These are phyloP conservation scores for Cymodocea nodosa DNA, from an alignment of 116 monocot species.

Conservation along the genomic window DNA sequence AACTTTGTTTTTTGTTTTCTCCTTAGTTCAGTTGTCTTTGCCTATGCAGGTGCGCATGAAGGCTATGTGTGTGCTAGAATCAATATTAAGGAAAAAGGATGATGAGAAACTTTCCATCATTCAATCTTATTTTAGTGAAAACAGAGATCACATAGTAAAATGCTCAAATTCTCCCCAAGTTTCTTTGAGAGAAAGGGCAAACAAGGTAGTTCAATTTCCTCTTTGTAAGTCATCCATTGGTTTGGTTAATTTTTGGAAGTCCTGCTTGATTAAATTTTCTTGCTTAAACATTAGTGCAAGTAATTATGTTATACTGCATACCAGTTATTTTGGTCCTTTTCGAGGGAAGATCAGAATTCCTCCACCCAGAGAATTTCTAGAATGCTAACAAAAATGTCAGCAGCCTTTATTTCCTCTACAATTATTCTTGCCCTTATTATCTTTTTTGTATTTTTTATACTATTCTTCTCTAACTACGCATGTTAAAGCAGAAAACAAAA, in stretches of 20 bases:
- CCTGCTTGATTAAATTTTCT: too few relatives aligned
- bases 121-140: slow-evolving; percentile 84
- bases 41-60: slow-evolving; percentile 88
- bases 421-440: neutral
- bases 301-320: too few relatives aligned
- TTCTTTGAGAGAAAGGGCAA: slow-evolving; percentile 78
- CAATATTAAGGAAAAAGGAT: slow-evolving; percentile 71
- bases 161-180: slow-evolving; percentile 81
- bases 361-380: neutral
- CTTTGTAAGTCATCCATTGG: neutral
- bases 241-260: neutral
- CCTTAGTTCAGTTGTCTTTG: slow-evolving; percentile 1
- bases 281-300: too few relatives aligned
- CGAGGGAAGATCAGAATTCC: neutral
- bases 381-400: neutral
- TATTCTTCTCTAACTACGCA: neutral
- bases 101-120: slow-evolving; percentile 52
- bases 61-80: slow-evolving; percentile 85
- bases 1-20: neutral
- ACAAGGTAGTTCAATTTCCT: slow-evolving; percentile 33
- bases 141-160: slow-evolving; percentile 48
- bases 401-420: neutral
- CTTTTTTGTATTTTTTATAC: neutral
- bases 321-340: too few relatives aligned
- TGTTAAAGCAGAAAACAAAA: neutral